Conservation (phyloP, 495 filamentous ascomycete genomes). For the Podospora comata region DNA sequence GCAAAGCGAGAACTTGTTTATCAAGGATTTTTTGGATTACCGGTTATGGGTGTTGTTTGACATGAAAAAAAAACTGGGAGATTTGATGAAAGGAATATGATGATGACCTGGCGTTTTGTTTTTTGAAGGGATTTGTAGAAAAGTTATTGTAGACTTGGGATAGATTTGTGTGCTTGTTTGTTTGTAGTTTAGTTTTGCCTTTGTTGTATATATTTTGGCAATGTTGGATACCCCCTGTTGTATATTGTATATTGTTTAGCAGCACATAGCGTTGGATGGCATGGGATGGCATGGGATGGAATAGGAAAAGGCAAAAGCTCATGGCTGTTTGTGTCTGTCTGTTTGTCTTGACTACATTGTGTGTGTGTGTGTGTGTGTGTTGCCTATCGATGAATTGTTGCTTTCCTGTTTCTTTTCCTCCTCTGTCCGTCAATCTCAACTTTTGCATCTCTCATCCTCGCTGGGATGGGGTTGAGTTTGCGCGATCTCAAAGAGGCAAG, state of each 20-base stretch:
- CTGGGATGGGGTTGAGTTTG: too few species aligned
- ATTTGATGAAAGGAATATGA: not conserved
- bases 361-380: too few species aligned
- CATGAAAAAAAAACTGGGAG: not conserved
- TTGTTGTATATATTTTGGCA: not conserved
- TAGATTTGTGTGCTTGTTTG: not conserved
- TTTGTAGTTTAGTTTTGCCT: not conserved
- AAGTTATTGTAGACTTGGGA: not conserved
- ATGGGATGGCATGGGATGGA: not conserved
- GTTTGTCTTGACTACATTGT: not conserved
- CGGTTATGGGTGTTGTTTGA: not conserved
- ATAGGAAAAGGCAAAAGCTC: too few species aligned
- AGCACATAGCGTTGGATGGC: not conserved
- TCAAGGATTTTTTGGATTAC: not conserved
- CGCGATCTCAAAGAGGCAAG: slow-evolving; percentile 22
- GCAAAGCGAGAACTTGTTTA: not conserved
- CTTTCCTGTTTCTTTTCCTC: not conserved
- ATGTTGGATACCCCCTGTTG: not conserved
- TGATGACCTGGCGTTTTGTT: not conserved
- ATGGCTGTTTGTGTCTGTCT: not conserved
- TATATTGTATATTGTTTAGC: not conserved
- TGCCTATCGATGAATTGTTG: too few species aligned
- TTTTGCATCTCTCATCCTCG: not conserved
- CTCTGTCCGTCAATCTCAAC: not conserved
- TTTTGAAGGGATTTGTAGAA: not conserved